Conservation (phyloP, 495 filamentous ascomycete species). For the Lasiosphaeria hispida region DNA sequence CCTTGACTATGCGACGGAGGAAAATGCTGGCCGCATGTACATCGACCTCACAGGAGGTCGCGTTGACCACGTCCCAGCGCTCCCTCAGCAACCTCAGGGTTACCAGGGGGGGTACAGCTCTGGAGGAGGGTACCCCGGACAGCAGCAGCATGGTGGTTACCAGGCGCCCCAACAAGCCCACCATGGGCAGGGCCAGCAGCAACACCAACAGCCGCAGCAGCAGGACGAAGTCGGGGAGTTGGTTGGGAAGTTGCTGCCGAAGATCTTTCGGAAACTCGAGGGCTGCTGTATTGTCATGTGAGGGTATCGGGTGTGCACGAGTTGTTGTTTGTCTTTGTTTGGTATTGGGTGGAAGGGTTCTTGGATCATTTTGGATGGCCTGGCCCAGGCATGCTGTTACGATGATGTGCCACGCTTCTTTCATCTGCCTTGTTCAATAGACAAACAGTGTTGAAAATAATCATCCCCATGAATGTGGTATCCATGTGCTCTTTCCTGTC, state of each 20-base stretch:
- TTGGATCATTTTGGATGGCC: slow-evolving; percentile 1
- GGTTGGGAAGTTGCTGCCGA: slow-evolving; percentile 60
- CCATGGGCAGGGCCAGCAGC: slow-evolving; percentile 37
- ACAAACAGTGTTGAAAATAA: not conserved
- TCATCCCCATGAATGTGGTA: too few species aligned
- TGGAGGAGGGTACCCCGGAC: slow-evolving; percentile 18
- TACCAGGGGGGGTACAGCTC: slow-evolving; percentile 38
- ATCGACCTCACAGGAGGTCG: slow-evolving; percentile 40
- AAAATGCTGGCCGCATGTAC: slow-evolving; percentile 83
- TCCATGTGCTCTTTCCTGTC: too few species aligned
- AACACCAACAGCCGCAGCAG: slow-evolving; percentile 34
- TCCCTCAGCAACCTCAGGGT: slow-evolving; percentile 42
- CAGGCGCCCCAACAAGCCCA: slow-evolving; percentile 23
- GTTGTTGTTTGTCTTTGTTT: not conserved
- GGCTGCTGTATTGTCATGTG: slow-evolving; percentile 81
- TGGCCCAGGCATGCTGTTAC: not conserved
- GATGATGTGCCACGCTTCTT: too few species aligned
- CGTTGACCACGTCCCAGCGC: slow-evolving; percentile 45
- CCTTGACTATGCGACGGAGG: slow-evolving; percentile 76
- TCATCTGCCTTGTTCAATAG: not conserved
- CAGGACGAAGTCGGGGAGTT: slow-evolving; percentile 63
- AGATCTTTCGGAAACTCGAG: slow-evolving; percentile 58
- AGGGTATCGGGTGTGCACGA: slow-evolving; percentile 15
- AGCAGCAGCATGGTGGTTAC: slow-evolving; percentile 24
- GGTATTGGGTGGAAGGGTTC: not conserved